phyloP scores from a whole-genome alignment of 176 grass and related monocot genomes.

The Avena atlantica region DNA sequence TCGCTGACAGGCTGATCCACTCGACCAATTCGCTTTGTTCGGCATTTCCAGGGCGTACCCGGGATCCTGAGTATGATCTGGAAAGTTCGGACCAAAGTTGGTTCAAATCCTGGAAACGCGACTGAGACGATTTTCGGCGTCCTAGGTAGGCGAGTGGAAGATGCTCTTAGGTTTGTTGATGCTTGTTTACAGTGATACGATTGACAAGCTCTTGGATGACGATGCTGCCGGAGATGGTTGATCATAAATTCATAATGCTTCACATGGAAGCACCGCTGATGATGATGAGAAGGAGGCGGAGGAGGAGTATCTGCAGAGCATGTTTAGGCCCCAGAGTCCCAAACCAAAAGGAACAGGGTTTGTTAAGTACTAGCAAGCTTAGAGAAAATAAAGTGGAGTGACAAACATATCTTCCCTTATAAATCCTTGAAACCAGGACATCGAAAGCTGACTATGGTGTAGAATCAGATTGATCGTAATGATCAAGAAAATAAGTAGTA shows the following conservation, averaged over 20 bases:
- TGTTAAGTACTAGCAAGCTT: conserved; percentile 1
- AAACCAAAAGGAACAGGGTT: background rate
- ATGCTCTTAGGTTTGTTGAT: too few relatives aligned
- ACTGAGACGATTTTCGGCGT: too few relatives aligned
- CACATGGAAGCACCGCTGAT: background rate
- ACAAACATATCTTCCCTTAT: background rate
- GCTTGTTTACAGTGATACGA: too few relatives aligned
- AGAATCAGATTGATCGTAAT: background rate
- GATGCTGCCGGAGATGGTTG: too few relatives aligned
- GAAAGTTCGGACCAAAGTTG: too few relatives aligned
- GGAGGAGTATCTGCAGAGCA: background rate
- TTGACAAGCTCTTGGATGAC: too few relatives aligned
- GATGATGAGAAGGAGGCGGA: background rate
- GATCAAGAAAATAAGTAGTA: background rate
- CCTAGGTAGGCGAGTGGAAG: too few relatives aligned
- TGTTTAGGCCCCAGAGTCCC: background rate
- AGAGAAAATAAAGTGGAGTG: conserved; percentile 24
- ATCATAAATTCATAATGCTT: background rate
- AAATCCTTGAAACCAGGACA: conserved; percentile 18
- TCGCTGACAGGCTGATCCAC: too few relatives aligned
- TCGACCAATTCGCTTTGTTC: too few relatives aligned
- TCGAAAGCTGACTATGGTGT: background rate
- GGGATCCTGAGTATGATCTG: too few relatives aligned
- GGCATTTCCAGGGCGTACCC: too few relatives aligned
- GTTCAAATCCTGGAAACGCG: too few relatives aligned